Percentiles rank a stretch among this genome's conserved stretches.
These are phyloP conservation scores for Globisporangium rhizosaccharum DNA, from an alignment of 352 stramenopile genomes.

Conservation along the genomic window DNA sequence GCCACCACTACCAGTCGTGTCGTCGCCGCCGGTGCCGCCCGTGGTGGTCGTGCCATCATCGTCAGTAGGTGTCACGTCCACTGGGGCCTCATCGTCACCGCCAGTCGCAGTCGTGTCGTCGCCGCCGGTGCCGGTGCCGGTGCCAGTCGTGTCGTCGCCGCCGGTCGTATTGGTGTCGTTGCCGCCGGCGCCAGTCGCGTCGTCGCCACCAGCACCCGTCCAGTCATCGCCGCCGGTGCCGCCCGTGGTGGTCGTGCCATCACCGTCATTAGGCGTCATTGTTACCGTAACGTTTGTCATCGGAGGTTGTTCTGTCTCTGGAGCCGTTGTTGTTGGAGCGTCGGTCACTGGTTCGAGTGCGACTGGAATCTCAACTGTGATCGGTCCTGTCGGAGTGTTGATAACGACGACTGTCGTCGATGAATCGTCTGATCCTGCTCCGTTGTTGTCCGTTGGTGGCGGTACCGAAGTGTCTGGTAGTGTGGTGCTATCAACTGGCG, in stretches of 20 bases:
- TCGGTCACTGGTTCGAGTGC: neutral
- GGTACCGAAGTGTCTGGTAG: neutral
- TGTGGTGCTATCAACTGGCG: neutral
- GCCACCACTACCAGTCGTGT: neutral
- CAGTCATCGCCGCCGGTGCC: neutral
- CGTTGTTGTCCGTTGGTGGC: neutral
- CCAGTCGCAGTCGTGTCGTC: neutral
- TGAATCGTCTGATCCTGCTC: neutral
- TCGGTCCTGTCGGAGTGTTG: neutral
- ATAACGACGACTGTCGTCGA: neutral
- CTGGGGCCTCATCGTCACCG: neutral
- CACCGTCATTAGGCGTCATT: neutral
- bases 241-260: neutral
- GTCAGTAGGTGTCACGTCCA: neutral
- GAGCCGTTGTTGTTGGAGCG: too few species aligned
- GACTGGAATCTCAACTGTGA: neutral
- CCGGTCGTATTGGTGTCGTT: too few species aligned
- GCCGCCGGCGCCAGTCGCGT: too few species aligned
- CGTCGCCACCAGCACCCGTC: too few species aligned
- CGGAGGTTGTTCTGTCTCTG: too few species aligned
- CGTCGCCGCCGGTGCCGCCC: too few species aligned
- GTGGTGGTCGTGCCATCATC: neutral
- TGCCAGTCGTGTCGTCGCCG: too few species aligned
- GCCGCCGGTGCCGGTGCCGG: too few species aligned
- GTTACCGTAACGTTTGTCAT: neutral